Evolutionary conservation across 2,329 filamentous ascomycete species (phyloP), one percentile per base, ranked within the genome.

Genomic region (Fusarium dimerum): DNA sequence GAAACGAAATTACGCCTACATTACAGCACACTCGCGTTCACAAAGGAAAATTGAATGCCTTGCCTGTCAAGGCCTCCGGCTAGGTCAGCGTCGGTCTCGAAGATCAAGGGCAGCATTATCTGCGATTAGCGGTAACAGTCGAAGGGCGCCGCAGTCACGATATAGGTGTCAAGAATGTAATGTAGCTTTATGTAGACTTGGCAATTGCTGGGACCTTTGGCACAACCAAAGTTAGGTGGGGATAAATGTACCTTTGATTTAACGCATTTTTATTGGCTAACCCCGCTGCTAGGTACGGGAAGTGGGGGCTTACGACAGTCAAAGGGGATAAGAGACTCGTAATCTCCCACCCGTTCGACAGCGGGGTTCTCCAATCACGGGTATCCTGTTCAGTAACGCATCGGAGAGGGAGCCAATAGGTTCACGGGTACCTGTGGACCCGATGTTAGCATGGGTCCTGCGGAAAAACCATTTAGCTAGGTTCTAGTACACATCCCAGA

Each of bases 1-100:
- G 43, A 45, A 30, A 45, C 43, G 43, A 45, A 45, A 34, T 45
- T 45, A 45, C 43, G 29, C 43, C 43, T 30, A 44, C 13, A 15
- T n/a, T 6, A 36, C 13, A 36, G 13, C 13, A 36, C 13, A 36
- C 10, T 12, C 32, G 13, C 32, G 32, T 36, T 36, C 10, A 36
- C 10, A 36, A 15, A 36, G 32, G 32, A 15, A 36, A 36, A 26
- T 26, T 26, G 32, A 36, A 36, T 36, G 32, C 32, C 13, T 36
- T 12, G 32, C 32, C 13, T 36, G 32, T 36, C 32, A 36, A 15
- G 32, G 32, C 13, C 32, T 12, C 13, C 32, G 32, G 32, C 32
- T 36, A 36, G 32, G 32, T 36, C 32, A 36, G 32, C 20, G 20
- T 26, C 20, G 20, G 20, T 26, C 20, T 26, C 20, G 20, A 26